A percentile compares a stretch with the other conserved stretches of the same genome.
Evolutionary conservation across 1,139 yeast species (phyloP).

Genomic region (Yamadazyma aaseri): DNA sequence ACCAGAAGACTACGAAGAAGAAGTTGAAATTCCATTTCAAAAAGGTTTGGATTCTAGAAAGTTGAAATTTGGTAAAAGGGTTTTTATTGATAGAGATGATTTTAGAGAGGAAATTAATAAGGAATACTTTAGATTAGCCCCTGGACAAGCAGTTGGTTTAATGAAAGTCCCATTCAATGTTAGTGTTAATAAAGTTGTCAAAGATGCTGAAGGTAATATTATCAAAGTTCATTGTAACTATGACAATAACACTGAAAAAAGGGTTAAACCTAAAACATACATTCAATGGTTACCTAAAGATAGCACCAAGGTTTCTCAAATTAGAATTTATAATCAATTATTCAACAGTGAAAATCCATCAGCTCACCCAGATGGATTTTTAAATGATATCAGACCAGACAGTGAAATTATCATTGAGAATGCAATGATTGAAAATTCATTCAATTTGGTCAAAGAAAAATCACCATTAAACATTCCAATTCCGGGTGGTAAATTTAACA

Average conservation of each 20-base stretch:
- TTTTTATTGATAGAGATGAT: slow-evolving; percentile 86
- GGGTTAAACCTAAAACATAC: slow-evolving; percentile 82
- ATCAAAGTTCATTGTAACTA: slow-evolving; percentile 76
- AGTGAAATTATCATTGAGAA: slow-evolving; percentile 66
- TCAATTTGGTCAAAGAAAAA: slow-evolving; percentile 61
- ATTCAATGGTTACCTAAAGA: slow-evolving; percentile 93
- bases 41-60: slow-evolving; percentile 70
- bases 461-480: slow-evolving; percentile 77
- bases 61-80: slow-evolving; percentile 70
- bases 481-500: slow-evolving; percentile 67
- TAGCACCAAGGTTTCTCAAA: slow-evolving; percentile 61
- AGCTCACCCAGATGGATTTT: slow-evolving; percentile 81
- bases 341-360: slow-evolving; percentile 92
- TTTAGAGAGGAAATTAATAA: slow-evolving; percentile 62
- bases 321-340: slow-evolving; percentile 82
- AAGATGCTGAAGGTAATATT: slow-evolving; percentile 62
- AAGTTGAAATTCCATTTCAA: slow-evolving; percentile 80
- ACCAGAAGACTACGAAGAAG: slow-evolving; percentile 68
- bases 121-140: slow-evolving; percentile 85
- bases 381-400: slow-evolving; percentile 77
- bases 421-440: slow-evolving; percentile 80
- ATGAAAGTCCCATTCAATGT: slow-evolving; percentile 87
- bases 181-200: slow-evolving; percentile 67
- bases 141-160: slow-evolving; percentile 94
- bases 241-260: slow-evolving; percentile 51